Base-by-base conservation (phyloP, 2,329 filamentous ascomycete genomes). In the Bisporella sp. region DNA sequence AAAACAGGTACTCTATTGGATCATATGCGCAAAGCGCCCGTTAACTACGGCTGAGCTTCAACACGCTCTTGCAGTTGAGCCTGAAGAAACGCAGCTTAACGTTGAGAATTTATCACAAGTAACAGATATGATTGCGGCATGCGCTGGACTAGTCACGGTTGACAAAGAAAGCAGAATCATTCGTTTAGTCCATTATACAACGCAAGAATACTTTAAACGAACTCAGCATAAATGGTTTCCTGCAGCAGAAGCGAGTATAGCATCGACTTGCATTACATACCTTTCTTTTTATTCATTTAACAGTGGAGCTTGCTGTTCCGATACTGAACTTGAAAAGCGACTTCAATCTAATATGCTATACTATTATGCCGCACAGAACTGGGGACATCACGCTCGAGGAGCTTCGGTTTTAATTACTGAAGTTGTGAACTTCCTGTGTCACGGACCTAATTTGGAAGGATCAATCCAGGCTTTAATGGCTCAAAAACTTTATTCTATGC, bases 11-110 rank as follows among this genome's bases (percentile, higher is more conserved):
- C 13, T 39, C 3, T 39, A 9, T 11, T 39, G 35, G 35, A 39
- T 39, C 35, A 39, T 39, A 2, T 39, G 35, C 13, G 35, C 35
- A 11, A 39, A 57, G 40, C 61, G 65, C 31, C 65, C 57, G 0
- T 49, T 76, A 0, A 64, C 53, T 1, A 57, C 48, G 0, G 0
- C 30, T 0, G 71, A 75, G 49, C 61, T 76, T 4, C 64, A 65
- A 46, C 64, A 74, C 52, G 72, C 71, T 0, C 63, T 77, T 9
- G 72, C 69, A 54, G 32, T 35, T 3, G 35, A 11, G 9, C 9
- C 13, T 13, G 35, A 13, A 13, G 35, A 39, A 11, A 11, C 35
- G 2, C 9, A 3, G 3, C 13, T 39, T 13, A 3, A 39, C 3
- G 2, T 11, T 2, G 35, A 39, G 9, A 39, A 39, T 39, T 13